phyloP scores from a whole-genome alignment of 2,329 filamentous ascomycete genomes.

The Cladophialophora chaetospira region DNA sequence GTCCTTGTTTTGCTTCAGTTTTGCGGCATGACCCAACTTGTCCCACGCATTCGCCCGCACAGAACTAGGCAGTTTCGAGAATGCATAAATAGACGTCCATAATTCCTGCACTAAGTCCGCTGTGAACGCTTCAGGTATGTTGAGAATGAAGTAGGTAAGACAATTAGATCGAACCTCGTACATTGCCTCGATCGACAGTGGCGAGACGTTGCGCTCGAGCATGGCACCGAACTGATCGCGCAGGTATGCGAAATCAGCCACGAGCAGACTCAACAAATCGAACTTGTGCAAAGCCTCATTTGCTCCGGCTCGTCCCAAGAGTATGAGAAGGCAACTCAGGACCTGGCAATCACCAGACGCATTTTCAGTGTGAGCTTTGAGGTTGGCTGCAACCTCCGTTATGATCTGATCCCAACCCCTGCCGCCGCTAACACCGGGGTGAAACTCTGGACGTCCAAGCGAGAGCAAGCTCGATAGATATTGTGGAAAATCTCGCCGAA shows the following conservation, averaged over 20 bases:
- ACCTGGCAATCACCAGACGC: constrained; percentile 26
- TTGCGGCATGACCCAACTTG: constrained; percentile 55
- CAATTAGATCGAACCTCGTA: constrained; percentile 19
- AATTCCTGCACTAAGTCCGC: constrained; percentile 63
- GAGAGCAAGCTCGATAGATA: constrained; percentile 18
- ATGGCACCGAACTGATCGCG: constrained; percentile 12
- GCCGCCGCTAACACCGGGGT: constrained; percentile 12
- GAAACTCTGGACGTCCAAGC: constrained; percentile 15
- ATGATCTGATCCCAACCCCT: constrained; percentile 20
- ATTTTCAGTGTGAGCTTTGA: constrained; percentile 18
- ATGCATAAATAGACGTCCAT: constrained; percentile 74
- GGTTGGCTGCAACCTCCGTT: constrained; percentile 13
- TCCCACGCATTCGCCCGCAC: constrained; percentile 71
- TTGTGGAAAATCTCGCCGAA: constrained; percentile 31
- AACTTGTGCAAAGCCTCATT: constrained; percentile 13
- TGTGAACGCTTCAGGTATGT: constrained; percentile 64
- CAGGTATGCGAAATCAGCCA: constrained; percentile 24
- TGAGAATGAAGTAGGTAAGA: constrained; percentile 31
- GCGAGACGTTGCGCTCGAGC: constrained; percentile 7
- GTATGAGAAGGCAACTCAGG: constrained; percentile 12
- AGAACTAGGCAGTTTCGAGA: constrained; percentile 58
- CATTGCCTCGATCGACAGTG: constrained; percentile 17
- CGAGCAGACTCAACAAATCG: constrained; percentile 18
- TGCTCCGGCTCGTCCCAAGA: constrained; percentile 8
- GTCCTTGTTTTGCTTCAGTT: constrained; percentile 38